A percentile compares a stretch with the other conserved stretches of the same genome.
Conservation (phyloP, 2,329 filamentous ascomycete genomes). For the Exophiala sp. region DNA sequence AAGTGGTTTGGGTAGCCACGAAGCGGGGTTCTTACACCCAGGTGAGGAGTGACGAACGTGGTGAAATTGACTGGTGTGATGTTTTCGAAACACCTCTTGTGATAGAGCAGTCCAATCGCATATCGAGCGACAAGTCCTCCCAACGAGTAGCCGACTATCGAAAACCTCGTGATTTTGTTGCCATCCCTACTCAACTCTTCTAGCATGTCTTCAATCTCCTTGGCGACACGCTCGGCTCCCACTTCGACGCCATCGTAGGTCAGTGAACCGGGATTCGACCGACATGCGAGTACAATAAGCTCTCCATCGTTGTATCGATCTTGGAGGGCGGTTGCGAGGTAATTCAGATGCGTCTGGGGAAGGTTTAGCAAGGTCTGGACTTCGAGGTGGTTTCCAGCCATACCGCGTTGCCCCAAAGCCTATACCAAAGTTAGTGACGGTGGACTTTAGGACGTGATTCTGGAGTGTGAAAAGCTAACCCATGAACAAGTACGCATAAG, state of each 20-base stretch:
- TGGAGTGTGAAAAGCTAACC: conserved; percentile 40
- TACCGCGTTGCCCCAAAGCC: conserved; percentile 55
- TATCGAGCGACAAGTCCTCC: conserved; percentile 85
- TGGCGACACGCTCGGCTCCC: conserved; percentile 63
- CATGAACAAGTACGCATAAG: conserved; percentile 61
- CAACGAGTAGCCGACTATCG: conserved; percentile 83
- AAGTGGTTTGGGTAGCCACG: conserved; percentile 63
- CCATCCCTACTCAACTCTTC: conserved; percentile 57
- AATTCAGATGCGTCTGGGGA: conserved; percentile 47
- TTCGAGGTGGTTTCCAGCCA: background rate
- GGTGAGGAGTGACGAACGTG: conserved; percentile 82
- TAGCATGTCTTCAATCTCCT: conserved; percentile 61
- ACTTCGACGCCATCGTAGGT: conserved; percentile 67
- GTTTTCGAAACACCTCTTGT: conserved; percentile 73
- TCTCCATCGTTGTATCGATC: conserved; percentile 48
- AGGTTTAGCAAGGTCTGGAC: conserved; percentile 4
- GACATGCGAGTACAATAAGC: conserved; percentile 55
- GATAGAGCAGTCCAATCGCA: conserved; percentile 76
- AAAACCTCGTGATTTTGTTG: conserved; percentile 73
- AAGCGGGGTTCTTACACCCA: conserved; percentile 69
- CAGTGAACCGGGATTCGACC: conserved; percentile 54
- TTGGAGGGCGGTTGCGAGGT: conserved; percentile 50
- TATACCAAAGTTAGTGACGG: conserved; percentile 29
- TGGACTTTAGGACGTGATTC: background rate
- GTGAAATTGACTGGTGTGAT: conserved; percentile 89